These are phyloP conservation scores for Euphorbia schlechtendalii DNA, from an alignment of 441 rosid species.

Conservation along the genomic window DNA sequence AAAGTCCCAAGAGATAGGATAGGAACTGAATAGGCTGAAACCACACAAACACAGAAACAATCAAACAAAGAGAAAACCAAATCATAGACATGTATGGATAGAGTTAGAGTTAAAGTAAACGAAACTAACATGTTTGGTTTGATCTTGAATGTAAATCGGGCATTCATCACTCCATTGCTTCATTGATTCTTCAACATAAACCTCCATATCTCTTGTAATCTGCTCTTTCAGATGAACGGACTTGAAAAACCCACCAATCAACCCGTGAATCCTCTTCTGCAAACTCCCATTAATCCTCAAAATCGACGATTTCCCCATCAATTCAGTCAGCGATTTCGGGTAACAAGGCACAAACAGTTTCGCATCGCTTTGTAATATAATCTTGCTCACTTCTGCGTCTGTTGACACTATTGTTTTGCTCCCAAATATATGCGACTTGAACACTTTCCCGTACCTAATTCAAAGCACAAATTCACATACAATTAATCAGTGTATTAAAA, in stretches of 20 bases:
- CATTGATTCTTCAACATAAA: slow-evolving; percentile 66
- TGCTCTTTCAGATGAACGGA: slow-evolving; percentile 82
- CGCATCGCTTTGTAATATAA: slow-evolving; percentile 80
- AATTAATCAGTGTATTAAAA: too few species aligned
- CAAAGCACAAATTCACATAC: background rate
- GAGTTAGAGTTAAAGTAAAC: slow-evolving; percentile 18
- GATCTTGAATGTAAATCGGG: slow-evolving; percentile 71
- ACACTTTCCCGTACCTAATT: slow-evolving; percentile 82
- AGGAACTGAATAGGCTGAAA: slow-evolving; percentile 8
- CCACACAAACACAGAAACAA: background rate
- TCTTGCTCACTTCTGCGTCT: slow-evolving; percentile 81
- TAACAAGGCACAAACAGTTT: slow-evolving; percentile 76
- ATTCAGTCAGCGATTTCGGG: slow-evolving; percentile 84
- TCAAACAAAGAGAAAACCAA: background rate
- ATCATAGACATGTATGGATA: background rate
- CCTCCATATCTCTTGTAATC: slow-evolving; percentile 72
- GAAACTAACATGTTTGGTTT: slow-evolving; percentile 61
- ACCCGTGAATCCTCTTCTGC: slow-evolving; percentile 88
- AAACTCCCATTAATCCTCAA: slow-evolving; percentile 74
- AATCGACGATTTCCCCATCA: slow-evolving; percentile 94
- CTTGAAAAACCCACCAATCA: slow-evolving; percentile 79
- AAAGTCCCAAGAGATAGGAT: slow-evolving; percentile 27
- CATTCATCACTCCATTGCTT: slow-evolving; percentile 55
- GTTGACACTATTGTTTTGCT: slow-evolving; percentile 76
- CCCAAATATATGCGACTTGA: slow-evolving; percentile 93